phyloP scores from a whole-genome alignment of 1,284 basidiomycete species.

The Neonothopanus nambi region DNA sequence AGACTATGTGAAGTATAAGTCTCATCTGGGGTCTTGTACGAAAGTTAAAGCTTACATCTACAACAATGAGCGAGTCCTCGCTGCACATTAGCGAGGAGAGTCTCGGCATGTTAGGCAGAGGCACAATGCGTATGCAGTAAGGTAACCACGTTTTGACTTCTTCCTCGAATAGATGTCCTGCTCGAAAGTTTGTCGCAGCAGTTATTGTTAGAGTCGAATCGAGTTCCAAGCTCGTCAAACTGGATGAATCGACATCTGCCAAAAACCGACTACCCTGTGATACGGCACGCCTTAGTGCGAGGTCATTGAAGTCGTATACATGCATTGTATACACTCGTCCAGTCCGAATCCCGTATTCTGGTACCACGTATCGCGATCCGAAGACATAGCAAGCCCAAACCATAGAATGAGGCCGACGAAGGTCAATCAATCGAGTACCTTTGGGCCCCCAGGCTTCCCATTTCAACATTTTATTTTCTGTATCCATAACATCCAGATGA shows the following conservation, averaged over 20 bases:
- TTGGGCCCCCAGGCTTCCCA: conserved; percentile 57
- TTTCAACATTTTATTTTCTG: conserved; percentile 28
- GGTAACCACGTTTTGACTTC: conserved; percentile 6
- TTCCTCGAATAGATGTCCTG: conserved; percentile 6
- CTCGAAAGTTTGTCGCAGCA: conserved; percentile 2
- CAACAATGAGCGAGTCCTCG: conserved; percentile 11
- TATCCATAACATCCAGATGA: conserved; percentile 26
- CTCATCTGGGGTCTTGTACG: background rate
- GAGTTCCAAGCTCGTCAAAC: background rate
- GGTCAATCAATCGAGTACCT: conserved; percentile 39
- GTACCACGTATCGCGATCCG: conserved; percentile 46
- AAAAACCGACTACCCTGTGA: background rate
- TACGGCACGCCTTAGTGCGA: conserved; percentile 35
- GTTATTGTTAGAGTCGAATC: conserved; percentile 5
- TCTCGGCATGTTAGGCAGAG: background rate
- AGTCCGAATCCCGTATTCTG: conserved; percentile 16
- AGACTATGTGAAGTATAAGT: background rate
- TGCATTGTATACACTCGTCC: conserved; percentile 6
- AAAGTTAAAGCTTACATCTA: background rate
- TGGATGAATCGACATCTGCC: background rate
- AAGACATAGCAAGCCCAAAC: conserved; percentile 63
- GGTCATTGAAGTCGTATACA: conserved; percentile 55
- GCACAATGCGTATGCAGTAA: conserved; percentile 2
- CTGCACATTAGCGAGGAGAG: conserved; percentile 5
- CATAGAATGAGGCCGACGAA: conserved; percentile 34